Evolutionary conservation across 23 red algal genomes (phyloP).

Genomic region (Gracilaria gracilis): DNA sequence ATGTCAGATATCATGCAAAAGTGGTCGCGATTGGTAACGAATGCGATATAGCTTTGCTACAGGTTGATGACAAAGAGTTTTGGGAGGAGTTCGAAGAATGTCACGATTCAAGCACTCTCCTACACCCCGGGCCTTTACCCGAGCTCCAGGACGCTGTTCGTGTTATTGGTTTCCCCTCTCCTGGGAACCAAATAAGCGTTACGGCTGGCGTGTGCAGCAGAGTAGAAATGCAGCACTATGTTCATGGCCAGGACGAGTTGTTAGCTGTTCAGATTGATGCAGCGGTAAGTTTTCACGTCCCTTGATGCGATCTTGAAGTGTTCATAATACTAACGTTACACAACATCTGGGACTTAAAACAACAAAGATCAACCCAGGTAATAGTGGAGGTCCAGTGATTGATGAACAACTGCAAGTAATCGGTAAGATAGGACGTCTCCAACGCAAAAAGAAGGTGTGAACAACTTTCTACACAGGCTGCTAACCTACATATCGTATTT

Average conservation of each 20-base stretch:
- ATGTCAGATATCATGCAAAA: constrained; percentile 69
- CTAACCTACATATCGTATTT: neutral
- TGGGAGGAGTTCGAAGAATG: constrained; percentile 69
- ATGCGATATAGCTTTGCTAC: constrained; percentile 94
- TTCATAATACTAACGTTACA: neutral
- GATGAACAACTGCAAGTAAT: constrained; percentile 85
- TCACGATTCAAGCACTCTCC: constrained; percentile 2
- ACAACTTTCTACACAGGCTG: neutral
- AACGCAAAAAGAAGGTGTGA: neutral
- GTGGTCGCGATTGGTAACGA: constrained; percentile 93
- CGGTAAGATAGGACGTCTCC: constrained; percentile 29
- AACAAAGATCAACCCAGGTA: constrained; percentile 87
- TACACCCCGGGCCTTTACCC: constrained; percentile 81
- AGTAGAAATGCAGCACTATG: constrained; percentile 89
- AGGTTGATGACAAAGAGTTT: constrained; percentile 86
- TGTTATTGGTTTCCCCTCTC: constrained; percentile 89
- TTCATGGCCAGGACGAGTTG: constrained; percentile 84
- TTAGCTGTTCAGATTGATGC: constrained; percentile 96
- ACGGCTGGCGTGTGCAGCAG: constrained; percentile 90
- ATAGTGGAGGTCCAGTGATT: constrained; percentile 92
- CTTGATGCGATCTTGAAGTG: neutral
- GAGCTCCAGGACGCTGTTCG: constrained; percentile 78
- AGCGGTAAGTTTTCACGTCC: constrained; percentile 53
- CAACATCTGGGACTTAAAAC: neutral
- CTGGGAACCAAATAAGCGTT: constrained; percentile 88